Percentiles rank a stretch among this genome's conserved stretches.
Conservation (phyloP, 2,329 filamentous ascomycete genomes). For the Corniculantispora saksenae region DNA sequence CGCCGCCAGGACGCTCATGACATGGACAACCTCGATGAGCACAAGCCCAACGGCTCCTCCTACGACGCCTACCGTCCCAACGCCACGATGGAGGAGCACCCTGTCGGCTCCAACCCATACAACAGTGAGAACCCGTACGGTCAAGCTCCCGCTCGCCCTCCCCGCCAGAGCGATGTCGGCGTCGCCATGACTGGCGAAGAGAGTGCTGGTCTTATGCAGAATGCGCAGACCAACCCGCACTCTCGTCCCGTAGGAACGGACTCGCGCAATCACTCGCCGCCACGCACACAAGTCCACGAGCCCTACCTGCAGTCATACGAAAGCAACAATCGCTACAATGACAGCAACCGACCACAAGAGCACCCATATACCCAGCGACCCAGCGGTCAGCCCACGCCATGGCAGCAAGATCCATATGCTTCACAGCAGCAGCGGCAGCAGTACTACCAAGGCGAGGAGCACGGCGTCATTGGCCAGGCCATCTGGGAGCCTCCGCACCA, state of each 20-base stretch:
- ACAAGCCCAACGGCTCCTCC: slow-evolving; percentile 22
- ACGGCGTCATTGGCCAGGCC: slow-evolving; percentile 20
- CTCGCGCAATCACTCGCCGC: not conserved
- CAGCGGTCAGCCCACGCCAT: not conserved
- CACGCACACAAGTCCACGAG: slow-evolving; percentile 13
- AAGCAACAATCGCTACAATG: not conserved
- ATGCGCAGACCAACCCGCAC: slow-evolving; percentile 34
- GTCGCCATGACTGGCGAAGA: slow-evolving; percentile 35
- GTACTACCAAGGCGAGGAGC: slow-evolving; percentile 11
- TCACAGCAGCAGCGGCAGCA: slow-evolving; percentile 12
- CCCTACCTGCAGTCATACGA: slow-evolving; percentile 14
- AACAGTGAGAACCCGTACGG: slow-evolving; percentile 42
- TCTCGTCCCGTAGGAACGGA: slow-evolving; percentile 4
- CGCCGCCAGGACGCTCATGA: slow-evolving; percentile 39
- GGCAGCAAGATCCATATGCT: slow-evolving; percentile 6
- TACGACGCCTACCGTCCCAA: slow-evolving; percentile 28
- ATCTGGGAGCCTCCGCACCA: slow-evolving; percentile 15
- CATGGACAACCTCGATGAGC: slow-evolving; percentile 40
- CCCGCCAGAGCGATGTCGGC: slow-evolving; percentile 22
- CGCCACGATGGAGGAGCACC: slow-evolving; percentile 36
- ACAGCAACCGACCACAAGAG: not conserved
- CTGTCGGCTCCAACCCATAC: slow-evolving; percentile 37
- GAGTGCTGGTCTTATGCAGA: slow-evolving; percentile 45
- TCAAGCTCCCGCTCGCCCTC: slow-evolving; percentile 30
- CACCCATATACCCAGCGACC: slow-evolving; percentile 12